Evolutionary conservation across 768 basidiomycete species (phyloP).

Genomic region (Psilocybe cubensis): DNA sequence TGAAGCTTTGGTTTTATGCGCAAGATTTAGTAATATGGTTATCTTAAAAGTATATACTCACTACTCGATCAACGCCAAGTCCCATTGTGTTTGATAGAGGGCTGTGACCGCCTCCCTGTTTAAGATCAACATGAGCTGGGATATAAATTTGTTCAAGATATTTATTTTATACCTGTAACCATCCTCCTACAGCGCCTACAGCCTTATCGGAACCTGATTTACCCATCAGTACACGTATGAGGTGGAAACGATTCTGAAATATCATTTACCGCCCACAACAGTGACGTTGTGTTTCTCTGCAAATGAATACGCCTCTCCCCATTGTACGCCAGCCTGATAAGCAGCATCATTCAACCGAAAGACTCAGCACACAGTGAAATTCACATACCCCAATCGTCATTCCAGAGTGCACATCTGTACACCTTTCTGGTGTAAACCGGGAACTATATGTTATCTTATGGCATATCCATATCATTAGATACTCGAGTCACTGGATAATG

Average conservation of each 20-base stretch:
- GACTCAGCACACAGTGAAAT: neutral
- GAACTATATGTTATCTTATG: conserved; percentile 37
- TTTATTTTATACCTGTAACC: conserved; percentile 28
- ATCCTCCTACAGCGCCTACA: conserved; percentile 39
- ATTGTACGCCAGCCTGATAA: conserved; percentile 48
- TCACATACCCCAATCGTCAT: conserved; percentile 42
- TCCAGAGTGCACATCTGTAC: conserved; percentile 25
- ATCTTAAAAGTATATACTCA: conserved; percentile 18
- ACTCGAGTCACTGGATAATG: neutral
- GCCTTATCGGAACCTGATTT: conserved; percentile 31
- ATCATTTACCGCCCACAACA: conserved; percentile 37
- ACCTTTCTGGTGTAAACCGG: conserved; percentile 39
- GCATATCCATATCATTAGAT: neutral
- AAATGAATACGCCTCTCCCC: conserved; percentile 45
- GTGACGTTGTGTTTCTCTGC: conserved; percentile 48
- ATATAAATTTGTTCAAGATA: neutral
- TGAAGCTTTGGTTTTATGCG: conserved; percentile 32
- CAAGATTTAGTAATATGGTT: neutral
- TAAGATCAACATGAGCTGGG: neutral
- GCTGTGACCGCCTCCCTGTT: conserved; percentile 51
- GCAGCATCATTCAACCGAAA: neutral
- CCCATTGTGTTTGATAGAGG: conserved; percentile 48
- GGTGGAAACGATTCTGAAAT: neutral
- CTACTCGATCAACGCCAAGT: conserved; percentile 49
- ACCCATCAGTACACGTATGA: neutral